phyloP scores from a whole-genome alignment of 345 rosid genomes.

The Eucalyptus polybractea region DNA sequence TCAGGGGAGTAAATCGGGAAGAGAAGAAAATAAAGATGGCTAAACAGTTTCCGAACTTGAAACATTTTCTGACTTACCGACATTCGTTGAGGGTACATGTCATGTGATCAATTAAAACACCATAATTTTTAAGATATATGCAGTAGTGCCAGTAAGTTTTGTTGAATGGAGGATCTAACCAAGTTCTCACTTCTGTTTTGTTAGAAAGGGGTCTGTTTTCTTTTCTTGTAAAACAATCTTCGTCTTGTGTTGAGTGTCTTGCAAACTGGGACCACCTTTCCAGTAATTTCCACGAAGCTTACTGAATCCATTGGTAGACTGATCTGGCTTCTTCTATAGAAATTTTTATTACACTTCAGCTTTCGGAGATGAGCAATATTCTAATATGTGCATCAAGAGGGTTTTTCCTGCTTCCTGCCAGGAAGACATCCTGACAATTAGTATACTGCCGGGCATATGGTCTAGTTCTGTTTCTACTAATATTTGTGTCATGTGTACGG shows the following conservation, averaged over 20 bases:
- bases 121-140: neutral
- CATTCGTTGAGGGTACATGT: constrained; percentile 58
- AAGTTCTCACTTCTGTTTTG: neutral
- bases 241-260: neutral
- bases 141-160: neutral
- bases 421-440: neutral
- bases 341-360: neutral
- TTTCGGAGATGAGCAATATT: neutral
- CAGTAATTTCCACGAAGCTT: neutral
- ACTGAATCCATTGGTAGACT: neutral
- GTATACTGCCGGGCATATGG: neutral
- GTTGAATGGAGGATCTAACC: neutral
- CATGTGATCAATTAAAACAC: neutral
- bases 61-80: constrained; percentile 46
- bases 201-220: neutral
- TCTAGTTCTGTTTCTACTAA: neutral
- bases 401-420: neutral
- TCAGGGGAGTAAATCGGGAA: constrained; percentile 57
- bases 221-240: neutral
- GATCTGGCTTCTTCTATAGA: neutral
- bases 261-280: neutral
- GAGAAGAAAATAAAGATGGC: constrained; percentile 59
- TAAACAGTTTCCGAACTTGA: constrained; percentile 35
- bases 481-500: neutral
- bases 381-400: neutral